phyloP scores from a whole-genome alignment of 2,329 filamentous ascomycete species.

The Diplodia corticola region DNA sequence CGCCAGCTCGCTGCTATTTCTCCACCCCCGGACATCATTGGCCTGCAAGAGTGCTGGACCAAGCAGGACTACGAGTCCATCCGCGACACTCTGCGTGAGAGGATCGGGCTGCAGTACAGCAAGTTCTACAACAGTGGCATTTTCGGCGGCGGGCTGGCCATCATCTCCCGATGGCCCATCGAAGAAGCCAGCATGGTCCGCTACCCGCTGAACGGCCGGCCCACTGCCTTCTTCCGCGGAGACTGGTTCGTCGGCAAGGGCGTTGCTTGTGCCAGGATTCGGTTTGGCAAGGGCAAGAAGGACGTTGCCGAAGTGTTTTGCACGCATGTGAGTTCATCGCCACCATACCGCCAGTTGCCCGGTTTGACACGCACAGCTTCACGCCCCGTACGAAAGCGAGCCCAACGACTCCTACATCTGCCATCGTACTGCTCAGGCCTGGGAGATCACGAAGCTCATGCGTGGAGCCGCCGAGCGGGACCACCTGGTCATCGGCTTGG shows the following conservation, averaged over 20 bases:
- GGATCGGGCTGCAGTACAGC: slow-evolving; percentile 77
- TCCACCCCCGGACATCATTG: slow-evolving; percentile 78
- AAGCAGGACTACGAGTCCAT: slow-evolving; percentile 80
- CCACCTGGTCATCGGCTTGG: slow-evolving; percentile 80
- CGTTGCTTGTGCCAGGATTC: slow-evolving; percentile 78
- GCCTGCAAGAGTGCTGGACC: slow-evolving; percentile 94
- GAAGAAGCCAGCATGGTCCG: slow-evolving; percentile 81
- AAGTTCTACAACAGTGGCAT: slow-evolving; percentile 92
- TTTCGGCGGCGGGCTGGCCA: slow-evolving; percentile 85
- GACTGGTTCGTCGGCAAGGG: slow-evolving; percentile 98
- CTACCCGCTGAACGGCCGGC: slow-evolving; percentile 90
- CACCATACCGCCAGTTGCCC: slow-evolving; percentile 5
- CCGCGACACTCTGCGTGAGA: slow-evolving; percentile 70
- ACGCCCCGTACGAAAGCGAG: slow-evolving; percentile 82
- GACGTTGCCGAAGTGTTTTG: slow-evolving; percentile 87
- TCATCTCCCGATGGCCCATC: slow-evolving; percentile 90
- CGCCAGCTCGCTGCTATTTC: slow-evolving; percentile 68
- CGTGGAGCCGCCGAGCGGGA: slow-evolving; percentile 76
- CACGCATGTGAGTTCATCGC: slow-evolving; percentile 63
- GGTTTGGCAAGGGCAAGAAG: slow-evolving; percentile 63
- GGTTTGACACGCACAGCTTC: slow-evolving; percentile 57
- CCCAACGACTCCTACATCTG: slow-evolving; percentile 83
- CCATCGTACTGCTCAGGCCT: slow-evolving; percentile 88
- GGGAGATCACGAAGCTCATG: slow-evolving; percentile 91
- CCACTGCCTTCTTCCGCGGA: slow-evolving; percentile 89